Evolutionary conservation across 495 filamentous ascomycete species (phyloP), one percentile per base, ranked within the genome.

Genomic region (Hyaloscypha hepaticicola): DNA sequence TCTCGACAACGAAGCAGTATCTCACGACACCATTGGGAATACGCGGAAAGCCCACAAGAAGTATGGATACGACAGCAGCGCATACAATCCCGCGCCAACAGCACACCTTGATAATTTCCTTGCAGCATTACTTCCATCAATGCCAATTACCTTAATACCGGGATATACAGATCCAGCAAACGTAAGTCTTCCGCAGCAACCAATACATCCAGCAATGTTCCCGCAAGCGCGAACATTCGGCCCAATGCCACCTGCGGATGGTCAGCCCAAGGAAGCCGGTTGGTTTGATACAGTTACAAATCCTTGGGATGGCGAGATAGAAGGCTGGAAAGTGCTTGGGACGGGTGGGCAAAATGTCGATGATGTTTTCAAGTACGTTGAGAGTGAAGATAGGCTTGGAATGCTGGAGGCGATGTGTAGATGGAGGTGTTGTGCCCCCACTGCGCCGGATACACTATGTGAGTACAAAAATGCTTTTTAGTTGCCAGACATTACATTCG

Each of bases 391-490:
- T 64, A 74, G 91, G 45, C 66, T 98, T 38, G 88, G 87, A 31
- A 88, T 97, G 81, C 92, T 97, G 87, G 95, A 98, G 77, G 85
- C 86, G 48, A 90, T 95, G 83, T 83, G 96, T 66, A 83, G 91
- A 65, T 99, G 96, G 96, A 82, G 94, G 60, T 89, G 90, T 74
- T 85, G 84, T 60, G 94, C 94, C n/a, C 95, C 95, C 16, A 99
- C 95, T 1, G 96, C 96, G 5, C 95, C 95, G 1, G 95, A 99
- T 77, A 99, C 95, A 3, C 74, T 99, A 61, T 97, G 94, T 96
- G 82, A 79, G 91, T 80, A 33, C 5, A 16, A 34, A n/a, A n/a
- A n/a, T n/a, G n/a, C 48, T 56, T 49, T 29, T 41, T 9, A 28
- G 31, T 53, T 63, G 12, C 53, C 45, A 55, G 16, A 53, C 59